Evolutionary conservation across 768 basidiomycete genomes (phyloP).

Genomic region (Pholiota microspora): DNA sequence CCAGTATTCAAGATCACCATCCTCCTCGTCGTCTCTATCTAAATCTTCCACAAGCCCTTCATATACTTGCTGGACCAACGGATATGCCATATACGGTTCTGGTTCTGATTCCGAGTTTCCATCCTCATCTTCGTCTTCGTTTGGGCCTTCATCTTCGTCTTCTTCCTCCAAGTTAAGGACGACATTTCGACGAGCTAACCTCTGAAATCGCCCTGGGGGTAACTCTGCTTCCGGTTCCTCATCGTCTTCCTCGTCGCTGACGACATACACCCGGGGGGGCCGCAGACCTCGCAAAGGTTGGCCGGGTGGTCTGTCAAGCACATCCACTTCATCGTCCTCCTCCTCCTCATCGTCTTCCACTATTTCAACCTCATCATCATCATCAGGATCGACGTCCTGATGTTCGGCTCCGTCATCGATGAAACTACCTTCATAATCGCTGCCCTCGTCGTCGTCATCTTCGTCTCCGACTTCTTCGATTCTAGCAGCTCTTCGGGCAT

Average conservation of each 20-base stretch:
- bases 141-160: too few species aligned
- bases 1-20: background rate
- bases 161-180: too few species aligned
- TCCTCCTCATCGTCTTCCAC: background rate
- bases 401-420: conserved; percentile 14
- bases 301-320: background rate
- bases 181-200: too few species aligned
- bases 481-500: conserved; percentile 1
- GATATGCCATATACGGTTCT: too few species aligned
- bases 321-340: background rate
- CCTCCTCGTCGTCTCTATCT: background rate
- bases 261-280: background rate
- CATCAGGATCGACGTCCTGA: background rate
- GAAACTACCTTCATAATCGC: conserved; percentile 17
- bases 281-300: background rate
- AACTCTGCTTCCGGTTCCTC: too few species aligned
- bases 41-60: background rate
- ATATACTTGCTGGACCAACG: too few species aligned
- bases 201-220: too few species aligned
- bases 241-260: background rate
- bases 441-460: conserved; percentile 14
- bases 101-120: background rate
- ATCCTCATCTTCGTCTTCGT: background rate
- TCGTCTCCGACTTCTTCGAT: conserved; percentile 17
- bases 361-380: background rate